Conservation (phyloP, 306 rosid species). For the Hippophae tibetana region DNA sequence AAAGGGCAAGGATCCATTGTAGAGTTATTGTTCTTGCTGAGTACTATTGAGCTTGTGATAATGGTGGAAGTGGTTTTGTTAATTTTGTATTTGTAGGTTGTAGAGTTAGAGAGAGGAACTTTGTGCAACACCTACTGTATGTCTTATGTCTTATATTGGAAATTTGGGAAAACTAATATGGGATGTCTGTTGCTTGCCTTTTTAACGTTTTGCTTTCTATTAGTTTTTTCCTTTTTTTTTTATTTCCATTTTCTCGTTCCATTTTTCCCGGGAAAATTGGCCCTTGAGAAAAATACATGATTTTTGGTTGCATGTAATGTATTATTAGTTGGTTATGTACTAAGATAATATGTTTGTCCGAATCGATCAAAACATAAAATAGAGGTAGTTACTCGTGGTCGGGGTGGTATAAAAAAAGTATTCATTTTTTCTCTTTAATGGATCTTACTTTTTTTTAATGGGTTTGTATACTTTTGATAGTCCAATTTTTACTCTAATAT, state of each 20-base stretch:
- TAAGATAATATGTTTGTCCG: too few relatives aligned
- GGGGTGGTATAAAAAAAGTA: too few relatives aligned
- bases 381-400: too few relatives aligned
- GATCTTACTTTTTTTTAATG: too few relatives aligned
- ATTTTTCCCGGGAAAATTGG: neutral
- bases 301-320: too few relatives aligned
- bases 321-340: too few relatives aligned
- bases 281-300: neutral
- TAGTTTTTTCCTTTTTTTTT: neutral
- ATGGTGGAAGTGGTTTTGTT: neutral
- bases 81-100: neutral
- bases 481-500: too few relatives aligned
- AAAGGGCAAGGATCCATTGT: constrained; percentile 85
- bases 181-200: constrained; percentile 20
- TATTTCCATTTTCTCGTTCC: neutral
- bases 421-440: too few relatives aligned
- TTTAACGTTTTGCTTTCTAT: constrained; percentile 12
- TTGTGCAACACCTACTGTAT: constrained; percentile 11
- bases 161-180: constrained; percentile 13
- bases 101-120: neutral
- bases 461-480: too few relatives aligned
- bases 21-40: neutral
- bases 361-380: too few relatives aligned
- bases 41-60: neutral
- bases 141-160: neutral